phyloP scores from a whole-genome alignment of 371 early-diverging fungal genomes.

The Paramicrosporidium saccamoebae region DNA sequence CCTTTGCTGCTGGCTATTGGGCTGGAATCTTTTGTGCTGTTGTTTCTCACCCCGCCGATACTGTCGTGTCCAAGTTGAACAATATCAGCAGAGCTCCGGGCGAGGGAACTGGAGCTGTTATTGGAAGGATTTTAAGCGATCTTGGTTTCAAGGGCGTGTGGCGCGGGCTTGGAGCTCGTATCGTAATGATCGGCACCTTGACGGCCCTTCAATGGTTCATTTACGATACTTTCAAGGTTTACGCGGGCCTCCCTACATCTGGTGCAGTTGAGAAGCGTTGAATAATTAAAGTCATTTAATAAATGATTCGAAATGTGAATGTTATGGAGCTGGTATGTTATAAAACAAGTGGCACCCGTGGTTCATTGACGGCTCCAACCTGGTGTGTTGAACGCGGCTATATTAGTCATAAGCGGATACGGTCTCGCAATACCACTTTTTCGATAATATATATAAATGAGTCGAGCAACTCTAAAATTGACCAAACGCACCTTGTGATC shows the following conservation, averaged over 20 bases:
- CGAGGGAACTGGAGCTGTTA: constrained; percentile 12
- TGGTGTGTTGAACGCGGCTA: too few species aligned
- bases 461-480: too few species aligned
- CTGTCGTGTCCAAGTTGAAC: constrained; percentile 59
- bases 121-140: constrained; percentile 15
- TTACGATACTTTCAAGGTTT: constrained; percentile 24
- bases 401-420: too few species aligned
- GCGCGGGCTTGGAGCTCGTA: constrained; percentile 27
- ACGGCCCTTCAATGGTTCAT: constrained; percentile 30
- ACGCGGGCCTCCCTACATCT: constrained; percentile 16
- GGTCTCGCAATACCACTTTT: too few species aligned
- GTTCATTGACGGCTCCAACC: too few species aligned
- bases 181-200: constrained; percentile 41
- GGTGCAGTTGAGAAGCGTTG: constrained; percentile 10
- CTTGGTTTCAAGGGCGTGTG: constrained; percentile 18
- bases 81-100: constrained; percentile 21
- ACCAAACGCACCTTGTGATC: too few species aligned
- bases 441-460: too few species aligned
- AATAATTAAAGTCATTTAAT: too few species aligned
- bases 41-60: constrained; percentile 83
- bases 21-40: constrained; percentile 73
- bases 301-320: too few species aligned
- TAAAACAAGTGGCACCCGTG: too few species aligned
- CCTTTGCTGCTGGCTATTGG: constrained; percentile 52
- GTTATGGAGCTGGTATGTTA: too few species aligned